Evolutionary conservation across 176 grass and related monocot genomes (phyloP), one percentile per base, ranked within the genome.

Genomic region (Chrysopogon serrulatus): DNA sequence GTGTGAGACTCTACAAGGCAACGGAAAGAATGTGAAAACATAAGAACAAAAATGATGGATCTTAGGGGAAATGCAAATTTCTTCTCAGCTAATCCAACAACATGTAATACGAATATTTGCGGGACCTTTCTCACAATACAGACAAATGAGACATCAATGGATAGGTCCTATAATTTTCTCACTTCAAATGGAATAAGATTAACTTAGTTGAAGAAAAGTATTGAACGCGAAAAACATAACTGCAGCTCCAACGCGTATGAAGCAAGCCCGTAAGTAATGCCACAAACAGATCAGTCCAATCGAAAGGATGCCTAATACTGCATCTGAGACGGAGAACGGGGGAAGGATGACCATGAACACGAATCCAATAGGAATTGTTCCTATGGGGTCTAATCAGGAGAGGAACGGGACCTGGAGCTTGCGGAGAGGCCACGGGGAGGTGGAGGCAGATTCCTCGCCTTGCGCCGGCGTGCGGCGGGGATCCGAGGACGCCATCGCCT

Each of bases 401-500:
- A 40, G 60, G 35, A 24, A n/a, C 36, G 30, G 62, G 76, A 93
- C 91, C 91, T 93, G 88, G 77, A 97, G 87, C 81, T 89, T 93
- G 36, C 77, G 86, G 76, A 93, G 86, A 54, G 89, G 80, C 94
- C 91, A 93, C 16, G 84, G 86, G 79, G 88, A 88, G 34, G 78
- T 7, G 42, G 77, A 42, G 35, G 51, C 31, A 24, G 13, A 48
- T 74, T 90, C 88, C 45, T 43, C 84, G 49, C 71, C 83, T 83
- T 83, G 82, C 71, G 76, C 81, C 77, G 86, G 71, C 53, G 74
- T 72, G 80, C 73, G 81, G 49, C 88, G 77, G 77, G 67, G 65
- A 65, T 77, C 68, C 62, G 72, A 57, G 26, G 89, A 81, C 18
- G 83, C 89, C 89, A 91, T 94, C 64, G 72, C 35, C 54, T 56